Base-by-base conservation (phyloP, 2,329 filamentous ascomycete species). In the Fusarium sororula region DNA sequence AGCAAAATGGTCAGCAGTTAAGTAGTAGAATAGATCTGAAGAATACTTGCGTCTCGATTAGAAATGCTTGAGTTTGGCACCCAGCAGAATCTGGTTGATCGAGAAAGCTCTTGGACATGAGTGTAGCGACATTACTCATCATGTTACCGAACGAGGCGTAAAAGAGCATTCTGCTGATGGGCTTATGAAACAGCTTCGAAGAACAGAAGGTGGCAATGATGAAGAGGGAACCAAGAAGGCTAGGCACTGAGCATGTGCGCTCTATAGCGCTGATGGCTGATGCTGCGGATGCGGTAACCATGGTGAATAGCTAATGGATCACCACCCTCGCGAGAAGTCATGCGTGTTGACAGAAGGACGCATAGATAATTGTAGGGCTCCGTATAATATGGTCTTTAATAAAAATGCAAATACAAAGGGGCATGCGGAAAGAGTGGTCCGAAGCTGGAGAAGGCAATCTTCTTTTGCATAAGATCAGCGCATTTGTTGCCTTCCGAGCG, bases 41-140 rank as follows among this genome's bases (percentile, higher is more conserved):
- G 17, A 28, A 14, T 2, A 66, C 50, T 66, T 14, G 48, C 50
- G 61, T 66, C 61, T 66, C 50, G 32, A 66, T 66, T 14, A 66
- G 13, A 50, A 66, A 66, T 5, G 64, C 64, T 6, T 66, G 64
- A 5, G 30, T 66, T 58, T 66, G 61, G 18, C 64, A 66, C 6
- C 64, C 50, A 15, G 50, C 61, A 38, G 64, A 66, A 14, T 66
- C 5, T 5, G 64, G 61, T 9, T 17, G 18, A 17, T 38, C 5
- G 24, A 38, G 26, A 10, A 50, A 66, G 38, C 51, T 57, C 7
- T 50, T 30, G 0, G 64, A 66, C 44, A 66, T 66, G 8, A 66
- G 64, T 12, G 64, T 66, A 24, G 64, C 64, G 42, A 66, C 41
- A 58, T 66, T 66, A 9, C 64, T 58, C 64, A 66, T 66, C 64